phyloP scores from a whole-genome alignment of 257 asterid genomes.

The Nemophila menziesii region DNA sequence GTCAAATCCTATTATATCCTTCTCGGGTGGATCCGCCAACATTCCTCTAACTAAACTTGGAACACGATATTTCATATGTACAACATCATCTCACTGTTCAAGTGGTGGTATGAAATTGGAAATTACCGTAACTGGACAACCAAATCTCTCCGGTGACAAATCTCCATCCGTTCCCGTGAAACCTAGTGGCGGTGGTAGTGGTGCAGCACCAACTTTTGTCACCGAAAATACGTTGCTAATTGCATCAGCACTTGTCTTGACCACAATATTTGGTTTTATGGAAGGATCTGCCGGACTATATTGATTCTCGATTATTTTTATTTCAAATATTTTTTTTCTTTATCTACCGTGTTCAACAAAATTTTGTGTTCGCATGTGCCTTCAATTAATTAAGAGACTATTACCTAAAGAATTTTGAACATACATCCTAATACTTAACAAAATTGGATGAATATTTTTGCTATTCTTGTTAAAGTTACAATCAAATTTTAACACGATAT shows the following conservation, averaged over 20 bases:
- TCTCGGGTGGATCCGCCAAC: conserved; percentile 26
- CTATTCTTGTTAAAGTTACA: too few species aligned
- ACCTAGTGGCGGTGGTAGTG: conserved; percentile 16
- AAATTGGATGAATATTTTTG: too few species aligned
- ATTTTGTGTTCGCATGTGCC: too few species aligned
- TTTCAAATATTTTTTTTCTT: too few species aligned
- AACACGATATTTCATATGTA: conserved; percentile 41
- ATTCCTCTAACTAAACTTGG: conserved; percentile 27
- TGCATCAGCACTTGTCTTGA: conserved; percentile 27
- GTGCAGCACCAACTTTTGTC: conserved; percentile 19
- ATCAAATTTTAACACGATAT: too few species aligned
- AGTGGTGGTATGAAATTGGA: conserved; percentile 38
- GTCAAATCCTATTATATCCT: conserved; percentile 19
- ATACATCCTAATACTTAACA: too few species aligned
- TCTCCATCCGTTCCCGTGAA: conserved; percentile 6
- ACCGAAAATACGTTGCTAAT: conserved; percentile 18
- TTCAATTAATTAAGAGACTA: too few species aligned
- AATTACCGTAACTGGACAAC: conserved; percentile 26
- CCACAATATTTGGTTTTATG: conserved; percentile 27
- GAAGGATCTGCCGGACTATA: too few species aligned
- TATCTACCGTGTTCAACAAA: too few species aligned
- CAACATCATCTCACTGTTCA: conserved; percentile 37
- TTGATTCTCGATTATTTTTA: too few species aligned
- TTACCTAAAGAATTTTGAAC: too few species aligned
- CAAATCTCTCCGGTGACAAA: conserved; percentile 4